phyloP scores from a whole-genome alignment of 192 early-diverging fungal species.

The Thoreauomyces humboldtii region DNA sequence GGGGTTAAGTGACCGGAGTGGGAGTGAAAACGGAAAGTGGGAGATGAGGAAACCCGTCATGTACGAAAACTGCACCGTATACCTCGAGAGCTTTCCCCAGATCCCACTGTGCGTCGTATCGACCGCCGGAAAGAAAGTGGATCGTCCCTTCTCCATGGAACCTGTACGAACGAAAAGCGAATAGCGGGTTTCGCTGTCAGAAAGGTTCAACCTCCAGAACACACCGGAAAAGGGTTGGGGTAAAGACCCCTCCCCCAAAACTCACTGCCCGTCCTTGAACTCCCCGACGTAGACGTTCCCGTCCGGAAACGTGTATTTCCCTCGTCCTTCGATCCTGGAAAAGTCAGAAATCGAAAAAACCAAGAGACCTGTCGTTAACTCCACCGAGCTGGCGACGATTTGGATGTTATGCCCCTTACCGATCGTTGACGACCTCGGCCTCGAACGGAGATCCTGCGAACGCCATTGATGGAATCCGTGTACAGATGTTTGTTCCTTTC shows the following conservation, averaged over 20 bases:
- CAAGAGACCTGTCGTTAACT: too few species aligned
- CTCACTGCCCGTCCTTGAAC: conserved; percentile 58
- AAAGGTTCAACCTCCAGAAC: neutral
- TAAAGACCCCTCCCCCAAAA: too few species aligned
- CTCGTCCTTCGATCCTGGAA: conserved; percentile 52
- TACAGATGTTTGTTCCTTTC: too few species aligned
- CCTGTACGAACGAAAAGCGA: conserved; percentile 17
- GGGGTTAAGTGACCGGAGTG: too few species aligned
- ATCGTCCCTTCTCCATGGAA: conserved; percentile 59
- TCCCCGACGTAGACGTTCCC: conserved; percentile 56
- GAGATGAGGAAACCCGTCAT: neutral
- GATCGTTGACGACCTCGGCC: conserved; percentile 38
- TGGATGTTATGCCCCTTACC: too few species aligned
- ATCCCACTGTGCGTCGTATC: conserved; percentile 53
- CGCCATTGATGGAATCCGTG: too few species aligned
- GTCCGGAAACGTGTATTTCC: conserved; percentile 53
- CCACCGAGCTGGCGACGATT: too few species aligned
- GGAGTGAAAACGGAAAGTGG: neutral
- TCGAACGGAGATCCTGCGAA: conserved; percentile 43
- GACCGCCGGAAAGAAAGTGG: conserved; percentile 51
- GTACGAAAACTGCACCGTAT: neutral
- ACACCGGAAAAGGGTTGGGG: too few species aligned
- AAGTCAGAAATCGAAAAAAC: too few species aligned
- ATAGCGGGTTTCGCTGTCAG: neutral
- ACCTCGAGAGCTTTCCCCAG: conserved; percentile 47